A percentile compares a stretch with the other conserved stretches of the same genome.
phyloP scores from a whole-genome alignment of 2,329 filamentous ascomycete genomes.

The Sporothrix globosa region DNA sequence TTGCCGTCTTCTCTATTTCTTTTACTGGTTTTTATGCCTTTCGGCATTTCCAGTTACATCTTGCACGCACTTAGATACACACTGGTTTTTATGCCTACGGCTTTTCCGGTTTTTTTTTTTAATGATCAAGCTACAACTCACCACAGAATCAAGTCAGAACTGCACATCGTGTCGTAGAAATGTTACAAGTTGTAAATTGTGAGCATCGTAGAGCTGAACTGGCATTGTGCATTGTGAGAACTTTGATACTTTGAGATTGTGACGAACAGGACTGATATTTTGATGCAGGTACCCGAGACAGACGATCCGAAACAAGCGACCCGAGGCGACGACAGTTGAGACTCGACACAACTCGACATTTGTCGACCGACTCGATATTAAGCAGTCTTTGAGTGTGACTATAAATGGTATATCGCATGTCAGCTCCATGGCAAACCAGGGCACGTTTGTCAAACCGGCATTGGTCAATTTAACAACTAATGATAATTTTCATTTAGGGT shows the following conservation, averaged over 20 bases:
- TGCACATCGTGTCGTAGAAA: background rate
- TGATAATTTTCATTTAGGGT: too few relatives aligned
- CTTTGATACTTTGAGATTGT: background rate
- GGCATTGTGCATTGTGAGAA: background rate
- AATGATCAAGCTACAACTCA: background rate
- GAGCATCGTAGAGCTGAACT: background rate
- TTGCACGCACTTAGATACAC: too few relatives aligned
- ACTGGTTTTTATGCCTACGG: background rate
- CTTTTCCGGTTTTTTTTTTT: constrained; percentile 2
- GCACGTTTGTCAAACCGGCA: too few relatives aligned
- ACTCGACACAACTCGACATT: background rate
- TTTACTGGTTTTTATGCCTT: too few relatives aligned
- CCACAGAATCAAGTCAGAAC: background rate
- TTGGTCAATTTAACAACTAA: too few relatives aligned
- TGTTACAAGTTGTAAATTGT: background rate
- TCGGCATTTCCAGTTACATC: too few relatives aligned
- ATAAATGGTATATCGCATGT: too few relatives aligned
- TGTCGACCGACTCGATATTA: too few relatives aligned
- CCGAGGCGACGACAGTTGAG: background rate
- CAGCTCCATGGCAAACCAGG: too few relatives aligned
- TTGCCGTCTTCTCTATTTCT: background rate
- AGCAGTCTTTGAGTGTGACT: too few relatives aligned
- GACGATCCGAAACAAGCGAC: background rate
- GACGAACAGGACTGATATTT: background rate
- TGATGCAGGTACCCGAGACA: constrained; percentile 15